Conservation (phyloP, 2,329 filamentous ascomycete genomes). For the Phaeosphaeriaceae sp. region DNA sequence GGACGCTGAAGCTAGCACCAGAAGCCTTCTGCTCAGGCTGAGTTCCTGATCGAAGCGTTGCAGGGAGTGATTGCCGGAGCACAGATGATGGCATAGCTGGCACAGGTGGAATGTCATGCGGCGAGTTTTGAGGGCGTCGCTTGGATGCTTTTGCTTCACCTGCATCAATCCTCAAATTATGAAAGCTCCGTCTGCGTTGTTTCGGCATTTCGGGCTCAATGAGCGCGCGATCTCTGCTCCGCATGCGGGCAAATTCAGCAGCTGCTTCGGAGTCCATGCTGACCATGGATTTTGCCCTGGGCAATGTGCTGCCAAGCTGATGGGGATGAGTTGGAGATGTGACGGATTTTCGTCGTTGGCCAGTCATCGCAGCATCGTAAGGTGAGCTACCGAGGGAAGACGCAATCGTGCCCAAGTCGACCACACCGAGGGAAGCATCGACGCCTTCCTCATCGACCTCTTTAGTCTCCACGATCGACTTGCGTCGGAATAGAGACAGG, state of each 20-base stretch:
- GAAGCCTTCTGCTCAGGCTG: constrained; percentile 7
- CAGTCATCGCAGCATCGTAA: constrained; percentile 52
- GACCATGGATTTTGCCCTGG: constrained; percentile 39
- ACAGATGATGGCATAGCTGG: constrained; percentile 29
- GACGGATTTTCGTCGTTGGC: constrained; percentile 20
- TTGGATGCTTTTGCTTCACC: constrained; percentile 30
- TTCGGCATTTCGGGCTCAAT: constrained; percentile 24
- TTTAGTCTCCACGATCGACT: constrained; percentile 33
- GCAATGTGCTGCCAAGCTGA: constrained; percentile 39
- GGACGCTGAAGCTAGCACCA: constrained; percentile 13
- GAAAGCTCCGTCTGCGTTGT: constrained; percentile 29
- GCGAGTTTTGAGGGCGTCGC: constrained; percentile 22
- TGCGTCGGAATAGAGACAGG: constrained; percentile 41
- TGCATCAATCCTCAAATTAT: constrained; percentile 30
- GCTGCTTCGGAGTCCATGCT: constrained; percentile 47
- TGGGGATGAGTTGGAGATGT: constrained; percentile 44
- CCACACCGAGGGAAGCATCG: constrained; percentile 31
- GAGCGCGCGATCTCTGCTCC: constrained; percentile 43
- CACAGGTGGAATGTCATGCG: constrained; percentile 33
- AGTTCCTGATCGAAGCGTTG: constrained; percentile 15
- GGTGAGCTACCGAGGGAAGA: constrained; percentile 52
- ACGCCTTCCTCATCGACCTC: constrained; percentile 23
- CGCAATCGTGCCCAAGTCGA: constrained; percentile 53
- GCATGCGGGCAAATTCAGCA: constrained; percentile 43
- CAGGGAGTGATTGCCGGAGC: constrained; percentile 11